phyloP scores from a whole-genome alignment of 2,329 filamentous ascomycete genomes.

The Herpotrichia juniperi region DNA sequence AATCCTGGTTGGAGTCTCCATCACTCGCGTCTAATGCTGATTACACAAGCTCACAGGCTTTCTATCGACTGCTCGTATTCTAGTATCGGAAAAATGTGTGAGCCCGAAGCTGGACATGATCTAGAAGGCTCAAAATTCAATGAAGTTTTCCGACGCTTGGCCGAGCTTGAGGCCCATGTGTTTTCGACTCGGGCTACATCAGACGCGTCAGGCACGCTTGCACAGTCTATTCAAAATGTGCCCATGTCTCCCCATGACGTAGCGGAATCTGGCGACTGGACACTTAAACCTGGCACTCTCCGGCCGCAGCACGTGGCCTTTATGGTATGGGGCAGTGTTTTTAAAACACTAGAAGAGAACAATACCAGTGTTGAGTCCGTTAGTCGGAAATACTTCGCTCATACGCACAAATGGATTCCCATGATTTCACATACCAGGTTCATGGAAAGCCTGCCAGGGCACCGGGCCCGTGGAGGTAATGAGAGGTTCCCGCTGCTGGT shows the following conservation, averaged over 20 bases:
- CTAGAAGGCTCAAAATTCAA: slow-evolving; percentile 15
- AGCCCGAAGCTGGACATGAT: not conserved
- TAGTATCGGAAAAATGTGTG: slow-evolving; percentile 7
- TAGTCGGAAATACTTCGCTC: slow-evolving; percentile 10
- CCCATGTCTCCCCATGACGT: not conserved
- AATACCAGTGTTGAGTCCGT: slow-evolving; percentile 10
- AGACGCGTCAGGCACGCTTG: no score
- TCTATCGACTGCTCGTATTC: slow-evolving; percentile 15
- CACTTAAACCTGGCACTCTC: slow-evolving; percentile 12
- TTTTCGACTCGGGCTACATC: not conserved
- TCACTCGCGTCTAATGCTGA: not conserved
- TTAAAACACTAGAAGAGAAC: slow-evolving; percentile 11
- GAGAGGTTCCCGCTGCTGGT: slow-evolving; percentile 13
- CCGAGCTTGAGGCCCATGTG: slow-evolving; percentile 17
- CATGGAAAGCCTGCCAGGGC: slow-evolving; percentile 3
- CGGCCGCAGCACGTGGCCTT: slow-evolving; percentile 7
- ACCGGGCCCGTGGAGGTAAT: slow-evolving; percentile 1
- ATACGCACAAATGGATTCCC: slow-evolving; percentile 18
- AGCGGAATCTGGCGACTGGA: slow-evolving; percentile 1
- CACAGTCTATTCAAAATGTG: no score
- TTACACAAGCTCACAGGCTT: slow-evolving; percentile 10
- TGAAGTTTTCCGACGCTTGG: slow-evolving; percentile 20
- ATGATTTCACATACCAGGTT: slow-evolving; percentile 14
- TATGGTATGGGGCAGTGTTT: slow-evolving; percentile 12
- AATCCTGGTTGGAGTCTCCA: not conserved